Evolutionary conservation across 495 filamentous ascomycete species (phyloP).

Genomic region (Hypoxylon cercidicola): DNA sequence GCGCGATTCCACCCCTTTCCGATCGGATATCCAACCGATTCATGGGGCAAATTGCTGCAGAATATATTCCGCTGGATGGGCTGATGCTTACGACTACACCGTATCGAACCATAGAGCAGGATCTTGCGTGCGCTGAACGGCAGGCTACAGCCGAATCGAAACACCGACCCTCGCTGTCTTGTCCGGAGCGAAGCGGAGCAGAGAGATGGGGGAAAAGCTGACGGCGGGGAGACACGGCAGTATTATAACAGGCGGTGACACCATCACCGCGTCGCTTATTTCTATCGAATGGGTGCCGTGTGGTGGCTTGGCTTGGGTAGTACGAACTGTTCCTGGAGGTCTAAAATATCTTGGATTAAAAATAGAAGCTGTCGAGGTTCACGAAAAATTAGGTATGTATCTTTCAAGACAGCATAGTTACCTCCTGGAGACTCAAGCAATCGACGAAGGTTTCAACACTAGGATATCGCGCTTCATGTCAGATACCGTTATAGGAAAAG

Average conservation of each 20-base stretch:
- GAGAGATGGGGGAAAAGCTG: slow-evolving; percentile 3
- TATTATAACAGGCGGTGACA: slow-evolving; percentile 9
- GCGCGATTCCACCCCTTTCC: background rate
- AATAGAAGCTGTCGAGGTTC: background rate
- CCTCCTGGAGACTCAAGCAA: background rate
- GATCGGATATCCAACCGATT: background rate
- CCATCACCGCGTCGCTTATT: slow-evolving; percentile 9
- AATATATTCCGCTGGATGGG: background rate
- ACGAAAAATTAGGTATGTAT: too few species aligned
- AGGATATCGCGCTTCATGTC: background rate
- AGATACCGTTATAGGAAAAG: slow-evolving; percentile 1
- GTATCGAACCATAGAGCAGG: slow-evolving; percentile 9
- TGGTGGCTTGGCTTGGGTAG: slow-evolving; percentile 1
- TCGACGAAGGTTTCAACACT: background rate
- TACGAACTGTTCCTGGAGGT: background rate
- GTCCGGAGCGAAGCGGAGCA: background rate
- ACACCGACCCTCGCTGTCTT: background rate
- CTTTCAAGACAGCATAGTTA: too few species aligned
- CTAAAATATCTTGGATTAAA: background rate
- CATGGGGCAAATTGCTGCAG: background rate
- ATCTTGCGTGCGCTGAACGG: slow-evolving; percentile 24
- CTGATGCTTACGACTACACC: slow-evolving; percentile 24
- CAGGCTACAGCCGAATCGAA: slow-evolving; percentile 1
- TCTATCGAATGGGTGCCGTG: background rate
- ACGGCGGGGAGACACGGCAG: slow-evolving; percentile 2